phyloP scores from a whole-genome alignment of 2,329 filamentous ascomycete genomes.

The Ophiostoma ulmi region DNA sequence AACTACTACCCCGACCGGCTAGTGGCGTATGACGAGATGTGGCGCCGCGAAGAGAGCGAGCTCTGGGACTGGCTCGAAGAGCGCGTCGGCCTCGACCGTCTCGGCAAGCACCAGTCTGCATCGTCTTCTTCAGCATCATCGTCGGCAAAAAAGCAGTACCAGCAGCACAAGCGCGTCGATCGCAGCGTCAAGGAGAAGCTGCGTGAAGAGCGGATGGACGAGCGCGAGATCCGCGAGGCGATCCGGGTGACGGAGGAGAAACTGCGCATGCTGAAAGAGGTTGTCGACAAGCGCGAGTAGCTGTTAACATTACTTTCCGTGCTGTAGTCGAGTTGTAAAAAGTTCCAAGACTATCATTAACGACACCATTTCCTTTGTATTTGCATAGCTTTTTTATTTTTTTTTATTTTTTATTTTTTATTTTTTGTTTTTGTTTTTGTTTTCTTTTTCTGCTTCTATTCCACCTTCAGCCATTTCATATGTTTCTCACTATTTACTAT shows the following conservation, averaged over 20 bases:
- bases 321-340: conserved; percentile 18
- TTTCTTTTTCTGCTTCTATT: neutral
- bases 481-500: neutral
- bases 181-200: conserved; percentile 53
- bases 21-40: conserved; percentile 88
- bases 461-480: neutral
- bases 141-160: neutral
- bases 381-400: neutral
- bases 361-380: neutral
- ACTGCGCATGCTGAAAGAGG: conserved; percentile 67
- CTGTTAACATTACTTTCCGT: no score
- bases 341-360: neutral
- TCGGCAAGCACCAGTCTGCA: conserved; percentile 31
- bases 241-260: conserved; percentile 84
- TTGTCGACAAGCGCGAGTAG: conserved; percentile 51
- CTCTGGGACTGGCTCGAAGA: conserved; percentile 94
- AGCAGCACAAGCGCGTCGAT: neutral
- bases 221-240: conserved; percentile 70
- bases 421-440: neutral
- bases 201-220: conserved; percentile 58
- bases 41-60: conserved; percentile 79
- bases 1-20: conserved; percentile 51
- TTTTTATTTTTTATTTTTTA: neutral
- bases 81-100: conserved; percentile 65
- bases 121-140: conserved; percentile 27